These are phyloP conservation scores for Colletotrichum magnum DNA, from an alignment of 2,329 filamentous ascomycete genomes.

Conservation along the genomic window DNA sequence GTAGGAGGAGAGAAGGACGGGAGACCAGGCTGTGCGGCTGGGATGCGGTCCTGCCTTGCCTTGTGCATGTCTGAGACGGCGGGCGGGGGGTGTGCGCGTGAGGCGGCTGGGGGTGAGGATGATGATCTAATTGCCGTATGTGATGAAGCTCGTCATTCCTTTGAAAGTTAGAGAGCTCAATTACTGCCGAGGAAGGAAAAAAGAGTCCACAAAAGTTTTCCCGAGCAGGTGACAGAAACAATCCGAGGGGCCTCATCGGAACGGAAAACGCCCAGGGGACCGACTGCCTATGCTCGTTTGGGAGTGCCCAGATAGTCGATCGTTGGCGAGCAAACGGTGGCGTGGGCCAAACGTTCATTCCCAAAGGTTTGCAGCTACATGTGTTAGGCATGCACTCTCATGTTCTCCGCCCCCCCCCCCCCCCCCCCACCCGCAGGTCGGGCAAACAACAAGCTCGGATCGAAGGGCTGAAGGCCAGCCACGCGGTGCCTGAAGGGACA, in stretches of 20 bases:
- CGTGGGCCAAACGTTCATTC: constrained; percentile 12
- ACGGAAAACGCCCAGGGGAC: not conserved
- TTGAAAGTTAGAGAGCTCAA: not conserved
- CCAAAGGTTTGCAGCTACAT: not conserved
- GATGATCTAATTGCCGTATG: not conserved
- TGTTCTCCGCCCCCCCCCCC: too few relatives aligned
- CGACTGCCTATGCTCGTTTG: not conserved
- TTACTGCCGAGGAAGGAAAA: not conserved
- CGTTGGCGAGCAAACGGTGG: not conserved
- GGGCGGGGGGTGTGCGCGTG: not conserved
- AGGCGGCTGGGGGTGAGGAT: not conserved
- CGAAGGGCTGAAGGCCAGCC: constrained; percentile 3
- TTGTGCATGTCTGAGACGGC: constrained; percentile 13
- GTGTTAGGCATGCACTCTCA: not conserved
- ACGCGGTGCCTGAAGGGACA: not conserved
- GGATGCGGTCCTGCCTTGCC: not conserved
- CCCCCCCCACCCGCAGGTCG: too few relatives aligned
- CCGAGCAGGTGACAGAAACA: constrained; percentile 1
- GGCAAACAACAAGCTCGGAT: constrained; percentile 1
- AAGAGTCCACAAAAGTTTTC: not conserved
- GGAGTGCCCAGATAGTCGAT: not conserved
- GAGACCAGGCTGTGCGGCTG: constrained; percentile 13
- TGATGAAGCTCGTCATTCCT: constrained; percentile 14
- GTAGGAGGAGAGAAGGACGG: too few relatives aligned
- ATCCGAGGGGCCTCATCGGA: not conserved